Percentiles rank a stretch among this genome's conserved stretches.
Evolutionary conservation across 345 rosid genomes (phyloP).

Genomic region (Durio zibethinus): DNA sequence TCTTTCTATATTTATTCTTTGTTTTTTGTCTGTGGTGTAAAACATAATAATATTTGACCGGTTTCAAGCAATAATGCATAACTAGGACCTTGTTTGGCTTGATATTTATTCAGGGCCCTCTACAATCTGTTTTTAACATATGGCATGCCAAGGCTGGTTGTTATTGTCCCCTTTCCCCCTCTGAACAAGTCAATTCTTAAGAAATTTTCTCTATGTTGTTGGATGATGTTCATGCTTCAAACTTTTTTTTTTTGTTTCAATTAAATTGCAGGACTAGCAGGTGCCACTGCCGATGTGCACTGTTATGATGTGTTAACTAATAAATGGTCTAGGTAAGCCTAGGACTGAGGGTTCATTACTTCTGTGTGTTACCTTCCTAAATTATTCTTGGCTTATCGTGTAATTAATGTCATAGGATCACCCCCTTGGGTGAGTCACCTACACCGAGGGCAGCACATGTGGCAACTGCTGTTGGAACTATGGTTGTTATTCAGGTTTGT

Average conservation of each 20-base stretch:
- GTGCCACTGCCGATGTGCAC: constrained; percentile 95
- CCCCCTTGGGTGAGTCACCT: constrained; percentile 95
- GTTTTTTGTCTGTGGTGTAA: not conserved
- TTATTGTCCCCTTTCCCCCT: not conserved
- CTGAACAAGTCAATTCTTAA: not conserved
- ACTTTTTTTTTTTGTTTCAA: constrained; percentile 21
- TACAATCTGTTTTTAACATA: not conserved
- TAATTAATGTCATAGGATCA: constrained; percentile 45
- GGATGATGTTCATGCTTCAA: not conserved
- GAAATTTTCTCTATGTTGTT: not conserved
- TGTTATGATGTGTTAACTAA: constrained; percentile 88
- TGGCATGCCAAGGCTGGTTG: constrained; percentile 2
- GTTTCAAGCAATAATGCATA: not conserved
- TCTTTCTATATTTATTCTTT: not conserved
- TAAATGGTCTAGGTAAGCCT: constrained; percentile 87
- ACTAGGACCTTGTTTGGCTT: not conserved
- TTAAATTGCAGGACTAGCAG: constrained; percentile 78
- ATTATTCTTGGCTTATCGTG: not conserved
- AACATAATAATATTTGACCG: not conserved
- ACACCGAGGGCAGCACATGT: constrained; percentile 99
- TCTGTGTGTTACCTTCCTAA: constrained; percentile 1
- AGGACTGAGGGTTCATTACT: not conserved
- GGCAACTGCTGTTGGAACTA: constrained; percentile 95
- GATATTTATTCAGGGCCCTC: not conserved
- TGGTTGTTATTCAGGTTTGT: constrained; percentile 96